phyloP scores from a whole-genome alignment of 768 basidiomycete species.

The Pleurotus giganteus region DNA sequence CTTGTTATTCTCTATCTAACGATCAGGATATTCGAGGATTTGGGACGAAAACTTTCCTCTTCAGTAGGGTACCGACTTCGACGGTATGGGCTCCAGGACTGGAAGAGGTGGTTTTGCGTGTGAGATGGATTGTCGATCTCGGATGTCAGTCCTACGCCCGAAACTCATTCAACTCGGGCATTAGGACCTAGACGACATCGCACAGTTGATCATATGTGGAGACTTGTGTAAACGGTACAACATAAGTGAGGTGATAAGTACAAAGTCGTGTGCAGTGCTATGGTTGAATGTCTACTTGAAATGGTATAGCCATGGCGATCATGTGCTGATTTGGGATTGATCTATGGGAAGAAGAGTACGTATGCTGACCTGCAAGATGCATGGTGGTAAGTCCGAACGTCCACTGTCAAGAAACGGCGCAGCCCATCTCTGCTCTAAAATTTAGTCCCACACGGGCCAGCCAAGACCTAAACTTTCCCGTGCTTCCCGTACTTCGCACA shows the following conservation, averaged over 20 bases:
- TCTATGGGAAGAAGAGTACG: background rate
- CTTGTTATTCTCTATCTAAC: constrained; percentile 17
- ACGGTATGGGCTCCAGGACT: constrained; percentile 19
- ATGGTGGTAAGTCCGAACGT: background rate
- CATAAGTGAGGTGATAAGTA: constrained; percentile 13
- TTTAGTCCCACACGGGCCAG: constrained; percentile 31
- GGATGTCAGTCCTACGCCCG: constrained; percentile 23
- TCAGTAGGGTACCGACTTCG: constrained; percentile 16
- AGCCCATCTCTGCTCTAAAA: constrained; percentile 14
- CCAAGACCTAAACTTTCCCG: constrained; percentile 39
- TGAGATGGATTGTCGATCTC: constrained; percentile 22
- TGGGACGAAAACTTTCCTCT: constrained; percentile 24
- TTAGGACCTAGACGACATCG: constrained; percentile 28
- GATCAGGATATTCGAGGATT: constrained; percentile 16
- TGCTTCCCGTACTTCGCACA: constrained; percentile 38
- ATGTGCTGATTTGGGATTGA: too few species aligned
- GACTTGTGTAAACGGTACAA: constrained; percentile 9
- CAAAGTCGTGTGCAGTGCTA: constrained; percentile 8
- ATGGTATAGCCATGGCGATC: background rate
- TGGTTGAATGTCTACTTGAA: background rate
- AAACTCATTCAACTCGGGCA: constrained; percentile 7
- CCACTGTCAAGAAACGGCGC: constrained; percentile 9
- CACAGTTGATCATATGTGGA: constrained; percentile 13
- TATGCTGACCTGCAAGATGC: too few species aligned
- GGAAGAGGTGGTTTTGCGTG: constrained; percentile 29